Base-by-base conservation (phyloP, 169 alveolate genomes). In the Plasmodium berghei region DNA sequence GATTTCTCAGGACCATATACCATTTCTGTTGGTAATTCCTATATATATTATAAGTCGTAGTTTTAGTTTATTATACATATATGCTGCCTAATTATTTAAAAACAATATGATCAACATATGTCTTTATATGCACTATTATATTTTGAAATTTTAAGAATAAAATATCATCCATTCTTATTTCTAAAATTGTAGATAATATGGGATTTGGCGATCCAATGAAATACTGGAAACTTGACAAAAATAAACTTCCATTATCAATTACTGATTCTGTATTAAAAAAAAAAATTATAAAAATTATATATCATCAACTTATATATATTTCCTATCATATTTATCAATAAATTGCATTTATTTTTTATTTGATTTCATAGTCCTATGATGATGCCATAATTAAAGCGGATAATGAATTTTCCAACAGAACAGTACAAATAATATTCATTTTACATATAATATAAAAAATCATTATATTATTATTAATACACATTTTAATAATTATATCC, bases 121-220 rank as follows among this genome's bases (percentile, higher is more conserved):
- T 12, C 6, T 9, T 12, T 9, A 14, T 52, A 3, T 52, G 18
- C 9, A 14, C 18, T 6, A 3, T 52, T 2, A 3, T 9, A 52
- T 52, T 12, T 52, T 12, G 5, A 52, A 0, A 6, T 9, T 52
- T 6, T 52, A n/a, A 9, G 6, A 14, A 52, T 52, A 1, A 52
- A 14, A 26, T 16, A 22, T 34, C 9, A 10, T 0, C 12, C 0
- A 8, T 55, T 2, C 55, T 24, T 1, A n/a, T 40, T 73, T 73
- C 12, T 59, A 16, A 42, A 45, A 59, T 10, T 58, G 14, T 64
- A 73, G 87, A 73, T 42, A 59, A 73, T 52, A 73, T 73, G 87
- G 87, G 18, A 73, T 73, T 73, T 58, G 45, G 87, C 16, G 87
- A 73, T 14, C 87, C 87, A 14, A 73, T 73, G 87, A 73, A 73